These are phyloP conservation scores for Rhizopogon hawkerae DNA, from an alignment of 1,284 basidiomycete genomes.

Conservation along the genomic window DNA sequence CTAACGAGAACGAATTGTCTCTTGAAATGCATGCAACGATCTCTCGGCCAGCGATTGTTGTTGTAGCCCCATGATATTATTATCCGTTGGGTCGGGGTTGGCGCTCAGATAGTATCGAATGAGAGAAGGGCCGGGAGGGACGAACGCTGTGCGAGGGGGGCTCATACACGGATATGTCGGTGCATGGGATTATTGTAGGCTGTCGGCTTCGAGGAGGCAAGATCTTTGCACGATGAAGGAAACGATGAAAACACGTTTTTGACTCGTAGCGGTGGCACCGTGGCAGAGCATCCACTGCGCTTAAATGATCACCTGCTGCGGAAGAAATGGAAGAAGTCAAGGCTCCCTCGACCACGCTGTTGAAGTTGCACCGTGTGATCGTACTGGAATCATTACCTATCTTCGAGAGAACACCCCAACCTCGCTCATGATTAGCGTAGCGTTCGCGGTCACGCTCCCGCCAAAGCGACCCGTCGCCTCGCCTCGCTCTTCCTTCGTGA, in stretches of 20 bases:
- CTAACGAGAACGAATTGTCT: constrained; percentile 98
- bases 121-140: too few relatives aligned
- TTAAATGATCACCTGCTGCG: constrained; percentile 1
- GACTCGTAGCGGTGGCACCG: constrained; percentile 17
- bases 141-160: too few relatives aligned
- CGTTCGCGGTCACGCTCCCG: not conserved
- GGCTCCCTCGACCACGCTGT: constrained; percentile 22
- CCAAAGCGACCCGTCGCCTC: constrained; percentile 15
- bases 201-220: too few relatives aligned
- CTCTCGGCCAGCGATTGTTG: too few relatives aligned
- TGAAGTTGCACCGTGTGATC: constrained; percentile 22
- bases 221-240: constrained; percentile 19
- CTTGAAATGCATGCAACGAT: constrained; percentile 35
- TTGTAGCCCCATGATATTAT: too few relatives aligned
- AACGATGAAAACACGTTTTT: constrained; percentile 28
- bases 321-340: constrained; percentile 12
- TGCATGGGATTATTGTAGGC: too few relatives aligned
- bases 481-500: constrained; percentile 18
- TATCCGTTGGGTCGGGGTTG: too few relatives aligned
- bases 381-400: constrained; percentile 30
- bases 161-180: too few relatives aligned
- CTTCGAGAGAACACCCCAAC: constrained; percentile 24
- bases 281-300: constrained; percentile 4
- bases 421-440: constrained; percentile 21
- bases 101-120: too few relatives aligned